Base-by-base conservation (phyloP, 495 filamentous ascomycete species). In the Staphylotrichum longicolle region DNA sequence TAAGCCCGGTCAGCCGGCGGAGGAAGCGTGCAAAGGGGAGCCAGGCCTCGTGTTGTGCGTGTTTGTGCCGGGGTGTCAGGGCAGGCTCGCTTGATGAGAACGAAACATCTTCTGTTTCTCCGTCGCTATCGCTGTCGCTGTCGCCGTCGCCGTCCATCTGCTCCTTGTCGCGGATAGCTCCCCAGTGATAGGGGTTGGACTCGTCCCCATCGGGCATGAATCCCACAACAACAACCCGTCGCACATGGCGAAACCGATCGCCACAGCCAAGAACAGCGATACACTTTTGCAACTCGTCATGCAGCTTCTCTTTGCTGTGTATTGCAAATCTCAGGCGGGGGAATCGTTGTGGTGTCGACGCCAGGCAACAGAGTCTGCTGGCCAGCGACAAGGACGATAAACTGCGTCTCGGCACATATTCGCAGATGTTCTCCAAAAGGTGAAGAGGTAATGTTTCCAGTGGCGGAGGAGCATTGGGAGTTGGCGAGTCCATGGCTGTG, bases 21-120 rank as follows among this genome's bases (percentile, higher is more conserved):
- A 60, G 37, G 35, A 60, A 52, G 14, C 33, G n/a, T 14, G 46
- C 47, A 51, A 61, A 48, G 6, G 32, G 50, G 10, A 54, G 40
- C 58, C 51, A 61, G 20, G 58, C 40, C 30, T 54, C 42, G 42
- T 61, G 30, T 48, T 47, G 49, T 15, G 20, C 39, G 11, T 47
- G 40, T 40, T 54, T 61, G 32, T 42, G 50, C 48, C 54, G 6
- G 41, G 58, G 3, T 27, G 41, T 39, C 20, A 48, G 15, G 15
- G 37, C 33, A 9, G 12, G 48, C 14, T 20, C 20, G 32, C 34
- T 8, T 30, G 34, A 11, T 3, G n/a, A 41, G 12, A 40, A 27
- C n/a, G 3, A 5, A 4, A 15, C 33, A 5, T 20, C 34, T 11
- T 39, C 34, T 15, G 6, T 7, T 6, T 15, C 39, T n/a, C 20